Evolutionary conservation across 345 rosid species (phyloP), one percentile per base, ranked within the genome.

Genomic region (Microthlaspi erraticum): DNA sequence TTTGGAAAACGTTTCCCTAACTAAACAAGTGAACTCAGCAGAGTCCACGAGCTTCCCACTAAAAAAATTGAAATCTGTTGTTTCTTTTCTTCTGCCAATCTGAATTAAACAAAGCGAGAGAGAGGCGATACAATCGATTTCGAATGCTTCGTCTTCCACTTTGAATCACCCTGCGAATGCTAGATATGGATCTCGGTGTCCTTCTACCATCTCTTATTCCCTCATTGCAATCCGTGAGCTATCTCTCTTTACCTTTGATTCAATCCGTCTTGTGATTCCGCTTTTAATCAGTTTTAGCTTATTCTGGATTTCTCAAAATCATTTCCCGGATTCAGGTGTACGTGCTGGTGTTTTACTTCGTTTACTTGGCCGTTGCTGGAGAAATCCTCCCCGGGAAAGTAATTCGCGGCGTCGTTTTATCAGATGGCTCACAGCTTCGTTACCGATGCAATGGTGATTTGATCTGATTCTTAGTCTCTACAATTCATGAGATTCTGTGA

Each of bases 391-490:
- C 87, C 19, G 97, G 93, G 6, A 86, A 84, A 87, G 74, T 82
- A 41, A 81, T 90, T 57, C 83, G 83, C 67, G 95, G 96, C 18
- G 90, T 61, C 10, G 45, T 73, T 13, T 78, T 92, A 43, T 82
- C 77, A 14, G 98, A 90, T 39, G 93, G 89, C 74, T 80, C 93
- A 72, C 80, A 88, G 5, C 88, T 86, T 52, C 72, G 64, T 70
- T 90, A 90, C 82, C 83, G 88, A 73, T 90, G 93, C 87, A 88
- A 84, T 75, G 98, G 95, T 89, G 8, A 45, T 46, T 50, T 53
- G 19, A 18, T 48, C 10, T 59, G 34, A 7, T 51, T 59, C 2
- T 26, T 8, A 8, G 1, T 54, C 39, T 58, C 7, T 37, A 12
- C 7, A 54, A 14, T 14, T 26, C 18, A 19, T 70, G n/a, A 23